A percentile compares a stretch with the other conserved stretches of the same genome.
These are phyloP conservation scores for Populus pruinosa DNA, from an alignment of 345 rosid genomes.

Conservation along the genomic window DNA sequence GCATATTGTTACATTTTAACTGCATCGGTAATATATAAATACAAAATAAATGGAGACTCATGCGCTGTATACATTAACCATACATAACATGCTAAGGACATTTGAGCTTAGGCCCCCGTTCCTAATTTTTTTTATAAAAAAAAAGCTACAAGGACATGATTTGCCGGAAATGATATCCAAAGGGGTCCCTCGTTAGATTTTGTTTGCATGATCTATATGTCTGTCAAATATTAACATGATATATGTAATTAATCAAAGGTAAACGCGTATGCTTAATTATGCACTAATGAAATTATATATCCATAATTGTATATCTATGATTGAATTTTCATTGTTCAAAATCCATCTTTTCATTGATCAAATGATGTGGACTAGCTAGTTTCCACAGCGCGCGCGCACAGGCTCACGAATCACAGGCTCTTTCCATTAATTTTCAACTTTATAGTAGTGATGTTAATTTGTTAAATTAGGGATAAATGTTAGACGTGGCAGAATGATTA, in stretches of 20 bases:
- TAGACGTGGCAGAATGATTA: neutral
- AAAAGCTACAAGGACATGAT: neutral
- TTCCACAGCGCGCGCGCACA: neutral
- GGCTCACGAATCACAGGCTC: neutral
- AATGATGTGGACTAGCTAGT: neutral
- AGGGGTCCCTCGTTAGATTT: conserved; percentile 1
- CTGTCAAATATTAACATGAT: neutral
- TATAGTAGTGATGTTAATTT: no score
- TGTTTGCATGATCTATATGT: neutral
- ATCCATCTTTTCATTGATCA: neutral
- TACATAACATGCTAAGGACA: neutral
- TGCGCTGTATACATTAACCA: neutral
- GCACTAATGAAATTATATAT: neutral
- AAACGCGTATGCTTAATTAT: neutral
- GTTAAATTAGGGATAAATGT: no score
- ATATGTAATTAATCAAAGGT: neutral
- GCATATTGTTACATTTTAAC: neutral
- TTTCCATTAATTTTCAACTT: neutral
- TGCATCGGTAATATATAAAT: neutral
- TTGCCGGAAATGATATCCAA: neutral
- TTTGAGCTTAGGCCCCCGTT: no score
- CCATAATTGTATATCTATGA: neutral
- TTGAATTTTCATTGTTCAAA: neutral
- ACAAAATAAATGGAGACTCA: neutral
- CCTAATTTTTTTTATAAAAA: no score